Evolutionary conservation across 148 eudicot genomes (phyloP).

Genomic region (Fagopyrum homotropicum): DNA sequence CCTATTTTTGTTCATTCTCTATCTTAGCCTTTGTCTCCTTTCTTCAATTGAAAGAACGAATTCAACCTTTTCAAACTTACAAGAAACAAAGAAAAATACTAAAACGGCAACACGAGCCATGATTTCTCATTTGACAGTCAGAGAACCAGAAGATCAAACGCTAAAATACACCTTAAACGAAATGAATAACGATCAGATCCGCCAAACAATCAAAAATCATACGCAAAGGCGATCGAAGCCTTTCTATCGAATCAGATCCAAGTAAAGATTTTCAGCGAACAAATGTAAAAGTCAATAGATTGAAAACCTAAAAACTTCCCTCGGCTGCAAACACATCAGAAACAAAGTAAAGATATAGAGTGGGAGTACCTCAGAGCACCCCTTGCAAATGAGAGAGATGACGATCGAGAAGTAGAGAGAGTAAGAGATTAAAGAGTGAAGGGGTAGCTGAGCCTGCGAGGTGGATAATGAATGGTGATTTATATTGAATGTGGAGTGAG

Average conservation of each 20-base stretch:
- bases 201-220: not conserved
- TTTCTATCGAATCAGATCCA: not conserved
- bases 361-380: slow-evolving; percentile 3
- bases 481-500: slow-evolving; percentile 7
- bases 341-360: not conserved
- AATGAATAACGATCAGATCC: not conserved
- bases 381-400: not conserved
- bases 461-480: not conserved
- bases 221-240: not conserved
- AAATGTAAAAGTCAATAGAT: not conserved
- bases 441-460: not conserved
- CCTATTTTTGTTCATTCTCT: not conserved
- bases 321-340: not conserved
- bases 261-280: not conserved
- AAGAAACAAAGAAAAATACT: not conserved
- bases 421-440: not conserved
- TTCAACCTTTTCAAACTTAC: not conserved
- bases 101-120: not conserved
- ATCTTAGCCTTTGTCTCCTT: not conserved
- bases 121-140: not conserved
- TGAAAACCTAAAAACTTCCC: not conserved
- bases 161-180: not conserved
- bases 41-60: not conserved
- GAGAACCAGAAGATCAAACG: not conserved
- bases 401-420: not conserved